Evolutionary conservation across 1,284 basidiomycete genomes (phyloP).

Genomic region (Tremellales sp.): DNA sequence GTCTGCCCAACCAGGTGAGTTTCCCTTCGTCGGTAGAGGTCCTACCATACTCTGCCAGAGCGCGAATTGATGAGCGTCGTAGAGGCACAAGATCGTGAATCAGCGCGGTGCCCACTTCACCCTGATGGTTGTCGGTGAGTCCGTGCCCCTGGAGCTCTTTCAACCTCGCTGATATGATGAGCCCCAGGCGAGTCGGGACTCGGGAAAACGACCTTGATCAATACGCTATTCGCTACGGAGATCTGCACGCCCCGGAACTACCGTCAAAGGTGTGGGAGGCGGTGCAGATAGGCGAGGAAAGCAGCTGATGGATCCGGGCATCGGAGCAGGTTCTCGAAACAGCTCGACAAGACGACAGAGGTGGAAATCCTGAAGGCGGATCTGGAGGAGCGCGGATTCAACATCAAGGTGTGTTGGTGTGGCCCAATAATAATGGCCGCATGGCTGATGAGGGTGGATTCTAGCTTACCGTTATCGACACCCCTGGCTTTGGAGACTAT

Average conservation of each 20-base stretch:
- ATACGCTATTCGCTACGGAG: constrained; percentile 98
- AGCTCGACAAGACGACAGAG: constrained; percentile 98
- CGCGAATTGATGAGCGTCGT: constrained; percentile 14
- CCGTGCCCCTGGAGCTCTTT: constrained; percentile 1
- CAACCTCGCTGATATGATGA: background rate
- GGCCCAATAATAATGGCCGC: background rate
- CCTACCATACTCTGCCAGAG: constrained; percentile 12
- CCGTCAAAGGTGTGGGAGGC: constrained; percentile 54
- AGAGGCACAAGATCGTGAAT: constrained; percentile 95
- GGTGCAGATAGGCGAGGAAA: background rate
- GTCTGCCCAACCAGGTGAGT: constrained; percentile 93
- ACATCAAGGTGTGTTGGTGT: constrained; percentile 73
- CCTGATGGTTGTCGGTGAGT: constrained; percentile 96
- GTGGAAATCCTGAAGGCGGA: constrained; percentile 95
- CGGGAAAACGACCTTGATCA: constrained; percentile 94
- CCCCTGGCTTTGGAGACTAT: constrained; percentile 98
- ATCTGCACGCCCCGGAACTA: constrained; percentile 90
- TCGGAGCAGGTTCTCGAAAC: constrained; percentile 74
- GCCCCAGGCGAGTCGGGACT: constrained; percentile 84
- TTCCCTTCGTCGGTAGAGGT: constrained; percentile 8
- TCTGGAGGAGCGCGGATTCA: constrained; percentile 98
- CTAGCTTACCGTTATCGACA: constrained; percentile 90
- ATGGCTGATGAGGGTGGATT: constrained; percentile 1
- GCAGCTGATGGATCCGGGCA: background rate
- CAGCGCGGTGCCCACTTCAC: constrained; percentile 97